Base-by-base conservation (phyloP, 768 basidiomycete species). In the Guyanaporus albipodus region DNA sequence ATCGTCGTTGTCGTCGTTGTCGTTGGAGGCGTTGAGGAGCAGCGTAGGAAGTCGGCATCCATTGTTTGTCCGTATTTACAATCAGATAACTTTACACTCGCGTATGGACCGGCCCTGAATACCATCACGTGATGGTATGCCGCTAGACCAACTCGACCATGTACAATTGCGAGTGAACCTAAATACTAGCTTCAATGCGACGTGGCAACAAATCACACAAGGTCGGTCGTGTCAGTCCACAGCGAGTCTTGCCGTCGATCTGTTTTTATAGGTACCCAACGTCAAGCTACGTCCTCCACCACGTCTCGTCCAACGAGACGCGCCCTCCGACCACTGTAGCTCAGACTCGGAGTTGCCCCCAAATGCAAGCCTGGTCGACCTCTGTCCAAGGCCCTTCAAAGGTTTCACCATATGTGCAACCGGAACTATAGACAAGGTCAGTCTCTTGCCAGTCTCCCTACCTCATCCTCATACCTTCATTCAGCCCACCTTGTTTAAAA, bases 401-500 rank as follows among this genome's bases (percentile, higher is more conserved):
- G 76, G 77, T 1, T 68, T 85, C 17, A 69, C 80, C 1, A 53
- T 92, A 2, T 90, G 85, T 62, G 87, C 85, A 28, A 90, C 89
- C 0, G 88, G 89, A 6, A 72, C 84, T n/a, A 58, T 66, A 34
- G 87, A 91, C 70, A 91, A 90, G 79, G 90, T 86, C 48, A 34
- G 76, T 57, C 19, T 11, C 12, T 42, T 40, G 28, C 47, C 36
- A 23, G 35, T 46, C 38, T 36, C 47, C 42, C 36, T 44, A 35
- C 15, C 48, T 33, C 9, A 22, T 18, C 15, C 31, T 48, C 28
- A 55, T 32, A 4, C 50, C 2, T 26, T 8, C 14, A 6, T 40
- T 15, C 27, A 93, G 91, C 74, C 80, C 0, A 74, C 76, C 2
- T 53, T 94, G 27, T 88, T 88, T 60, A 82, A 81, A 49, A 79